phyloP scores from a whole-genome alignment of 192 early-diverging fungal genomes.

The Rhizoclosmatium globosum region DNA sequence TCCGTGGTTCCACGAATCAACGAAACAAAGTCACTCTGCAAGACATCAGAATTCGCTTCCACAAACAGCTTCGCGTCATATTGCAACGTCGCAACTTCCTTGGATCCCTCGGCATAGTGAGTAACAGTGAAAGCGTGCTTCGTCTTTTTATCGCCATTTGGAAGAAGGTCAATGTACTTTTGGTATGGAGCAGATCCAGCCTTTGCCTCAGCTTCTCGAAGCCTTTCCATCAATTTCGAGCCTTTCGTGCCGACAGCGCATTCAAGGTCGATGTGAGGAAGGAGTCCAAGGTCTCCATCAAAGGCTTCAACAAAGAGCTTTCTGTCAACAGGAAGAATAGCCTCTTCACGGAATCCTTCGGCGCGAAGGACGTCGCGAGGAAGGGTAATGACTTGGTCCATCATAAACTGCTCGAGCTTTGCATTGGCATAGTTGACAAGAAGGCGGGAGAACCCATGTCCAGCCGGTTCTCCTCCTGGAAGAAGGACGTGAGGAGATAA shows the following conservation, averaged over 20 bases:
- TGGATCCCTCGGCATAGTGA: constrained; percentile 48
- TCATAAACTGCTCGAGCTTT: constrained; percentile 39
- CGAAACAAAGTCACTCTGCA: constrained; percentile 83
- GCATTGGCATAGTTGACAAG: constrained; percentile 65
- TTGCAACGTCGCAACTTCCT: constrained; percentile 56
- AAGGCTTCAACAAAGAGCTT: constrained; percentile 12
- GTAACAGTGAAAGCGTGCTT: constrained; percentile 69
- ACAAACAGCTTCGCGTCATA: constrained; percentile 84
- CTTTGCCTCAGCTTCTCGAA: not conserved
- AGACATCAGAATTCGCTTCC: constrained; percentile 73
- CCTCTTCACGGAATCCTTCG: constrained; percentile 37
- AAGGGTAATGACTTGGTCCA: constrained; percentile 48
- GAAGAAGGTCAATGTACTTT: not conserved
- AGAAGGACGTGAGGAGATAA: constrained; percentile 19
- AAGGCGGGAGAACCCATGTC: constrained; percentile 56
- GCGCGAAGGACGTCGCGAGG: constrained; percentile 41
- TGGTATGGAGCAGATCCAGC: not conserved
- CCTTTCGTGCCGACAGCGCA: constrained; percentile 46
- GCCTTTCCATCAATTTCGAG: constrained; percentile 34
- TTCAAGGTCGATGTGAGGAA: constrained; percentile 51
- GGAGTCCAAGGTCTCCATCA: constrained; percentile 39
- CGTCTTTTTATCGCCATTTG: constrained; percentile 32
- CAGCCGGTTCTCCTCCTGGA: constrained; percentile 2
- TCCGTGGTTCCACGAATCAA: constrained; percentile 70
- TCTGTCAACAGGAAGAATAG: not conserved